These are phyloP conservation scores for Boletus speciosus DNA, from an alignment of 768 basidiomycete genomes.

Conservation along the genomic window DNA sequence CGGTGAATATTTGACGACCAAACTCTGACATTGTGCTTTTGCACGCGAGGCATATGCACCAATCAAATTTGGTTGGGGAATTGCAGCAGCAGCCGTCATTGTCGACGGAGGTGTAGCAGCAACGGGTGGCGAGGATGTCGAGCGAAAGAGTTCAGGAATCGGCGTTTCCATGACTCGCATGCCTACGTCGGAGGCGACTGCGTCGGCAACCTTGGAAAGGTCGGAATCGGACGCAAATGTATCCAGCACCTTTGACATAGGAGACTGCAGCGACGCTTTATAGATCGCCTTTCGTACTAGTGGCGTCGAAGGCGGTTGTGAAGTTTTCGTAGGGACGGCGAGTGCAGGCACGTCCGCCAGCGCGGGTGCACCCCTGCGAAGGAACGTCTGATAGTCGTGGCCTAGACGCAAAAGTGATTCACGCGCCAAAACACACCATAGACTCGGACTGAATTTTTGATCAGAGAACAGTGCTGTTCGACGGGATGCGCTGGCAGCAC, in stretches of 20 bases:
- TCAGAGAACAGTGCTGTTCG: constrained; percentile 63
- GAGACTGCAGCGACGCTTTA: constrained; percentile 44
- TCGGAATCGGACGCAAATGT: constrained; percentile 61
- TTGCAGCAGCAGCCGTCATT: not conserved
- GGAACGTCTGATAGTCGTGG: constrained; percentile 62
- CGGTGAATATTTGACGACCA: constrained; percentile 30
- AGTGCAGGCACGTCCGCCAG: constrained; percentile 21
- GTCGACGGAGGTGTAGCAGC: constrained; percentile 13
- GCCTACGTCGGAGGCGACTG: constrained; percentile 36
- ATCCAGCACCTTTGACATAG: constrained; percentile 49
- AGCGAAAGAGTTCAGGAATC: constrained; percentile 50
- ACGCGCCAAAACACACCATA: constrained; percentile 62
- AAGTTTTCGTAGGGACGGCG: constrained; percentile 24
- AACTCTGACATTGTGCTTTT: constrained; percentile 1
- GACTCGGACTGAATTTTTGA: constrained; percentile 57
- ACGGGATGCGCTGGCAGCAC: constrained; percentile 38
- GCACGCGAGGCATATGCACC: not conserved
- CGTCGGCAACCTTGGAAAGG: constrained; percentile 48
- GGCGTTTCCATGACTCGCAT: constrained; percentile 27
- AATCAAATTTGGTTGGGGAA: not conserved
- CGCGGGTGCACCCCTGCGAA: constrained; percentile 49
- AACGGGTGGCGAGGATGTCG: constrained; percentile 25
- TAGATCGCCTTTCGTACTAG: constrained; percentile 39
- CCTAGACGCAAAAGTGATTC: constrained; percentile 61
- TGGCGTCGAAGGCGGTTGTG: constrained; percentile 34